Evolutionary conservation across 495 filamentous ascomycete genomes (phyloP).

Genomic region (Cladorrhinum samala): DNA sequence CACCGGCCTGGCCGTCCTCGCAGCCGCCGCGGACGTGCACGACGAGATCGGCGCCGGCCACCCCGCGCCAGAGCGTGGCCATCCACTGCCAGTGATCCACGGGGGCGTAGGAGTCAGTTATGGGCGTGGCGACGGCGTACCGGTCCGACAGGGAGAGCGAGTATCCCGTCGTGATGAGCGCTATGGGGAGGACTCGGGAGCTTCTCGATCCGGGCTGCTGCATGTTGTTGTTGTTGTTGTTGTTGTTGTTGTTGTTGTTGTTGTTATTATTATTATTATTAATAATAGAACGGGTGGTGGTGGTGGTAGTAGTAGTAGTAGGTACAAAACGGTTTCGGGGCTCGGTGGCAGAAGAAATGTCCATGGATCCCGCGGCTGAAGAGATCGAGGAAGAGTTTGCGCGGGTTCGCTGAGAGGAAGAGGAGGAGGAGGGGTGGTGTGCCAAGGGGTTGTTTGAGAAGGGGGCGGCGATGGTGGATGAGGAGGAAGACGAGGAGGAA

Average conservation of each 20-base stretch:
- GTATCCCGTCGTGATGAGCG: conserved; percentile 63
- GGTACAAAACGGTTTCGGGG: too few species aligned
- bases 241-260: too few species aligned
- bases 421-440: background rate
- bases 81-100: conserved; percentile 98
- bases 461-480: background rate
- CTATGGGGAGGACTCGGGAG: too few species aligned
- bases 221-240: background rate
- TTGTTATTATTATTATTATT: too few species aligned
- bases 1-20: conserved; percentile 17
- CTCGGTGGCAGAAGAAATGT: too few species aligned
- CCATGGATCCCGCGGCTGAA: too few species aligned
- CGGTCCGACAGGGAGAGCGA: conserved; percentile 69
- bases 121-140: conserved; percentile 65
- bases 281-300: too few species aligned
- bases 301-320: too few species aligned
- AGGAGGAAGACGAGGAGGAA: conserved; percentile 1
- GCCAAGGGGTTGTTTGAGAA: background rate
- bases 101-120: conserved; percentile 69
- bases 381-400: too few species aligned
- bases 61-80: conserved; percentile 87
- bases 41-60: conserved; percentile 80
- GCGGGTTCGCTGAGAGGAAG: too few species aligned
- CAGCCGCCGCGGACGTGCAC: conserved; percentile 51
- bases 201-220: background rate